Conservation (phyloP, 2,329 filamentous ascomycete genomes). For the Pestalotiopsis sp. region DNA sequence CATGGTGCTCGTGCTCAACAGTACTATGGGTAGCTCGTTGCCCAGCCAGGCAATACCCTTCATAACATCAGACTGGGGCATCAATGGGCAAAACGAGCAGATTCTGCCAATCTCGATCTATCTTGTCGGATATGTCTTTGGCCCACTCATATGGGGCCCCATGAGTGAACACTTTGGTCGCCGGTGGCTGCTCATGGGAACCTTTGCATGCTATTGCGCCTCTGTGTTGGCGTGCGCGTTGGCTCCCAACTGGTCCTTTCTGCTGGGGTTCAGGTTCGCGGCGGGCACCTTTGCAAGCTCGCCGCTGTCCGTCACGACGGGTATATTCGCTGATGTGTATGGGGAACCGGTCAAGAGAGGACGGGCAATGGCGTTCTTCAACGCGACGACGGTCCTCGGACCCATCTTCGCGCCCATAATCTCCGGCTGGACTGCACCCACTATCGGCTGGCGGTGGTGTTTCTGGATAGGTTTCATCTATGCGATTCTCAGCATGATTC, state of each 20-base stretch:
- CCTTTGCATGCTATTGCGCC: conserved; percentile 52
- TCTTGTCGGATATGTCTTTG: conserved; percentile 66
- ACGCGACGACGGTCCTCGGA: conserved; percentile 67
- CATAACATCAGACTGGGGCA: conserved; percentile 59
- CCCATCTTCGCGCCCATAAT: conserved; percentile 69
- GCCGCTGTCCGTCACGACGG: conserved; percentile 64
- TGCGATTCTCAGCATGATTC: conserved; percentile 62
- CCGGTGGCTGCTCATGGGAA: conserved; percentile 46
- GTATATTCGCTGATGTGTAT: conserved; percentile 70
- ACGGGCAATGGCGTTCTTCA: conserved; percentile 64
- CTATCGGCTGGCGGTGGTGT: conserved; percentile 69
- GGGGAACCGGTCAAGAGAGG: conserved; percentile 58
- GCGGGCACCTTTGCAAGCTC: conserved; percentile 57
- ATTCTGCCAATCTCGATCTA: conserved; percentile 66
- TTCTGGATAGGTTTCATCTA: conserved; percentile 76
- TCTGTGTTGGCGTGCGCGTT: conserved; percentile 61
- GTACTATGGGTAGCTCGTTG: conserved; percentile 67
- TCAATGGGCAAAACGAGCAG: conserved; percentile 48
- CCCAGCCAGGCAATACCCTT: conserved; percentile 64
- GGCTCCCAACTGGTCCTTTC: conserved; percentile 52
- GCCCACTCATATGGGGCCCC: conserved; percentile 54
- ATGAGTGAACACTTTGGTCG: conserved; percentile 68
- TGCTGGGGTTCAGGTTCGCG: conserved; percentile 60
- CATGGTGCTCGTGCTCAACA: conserved; percentile 66
- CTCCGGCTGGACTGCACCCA: conserved; percentile 36